Percentiles rank a stretch among this genome's conserved stretches.
These are phyloP conservation scores for Lentinula aciculospora DNA, from an alignment of 768 basidiomycete species.

Conservation along the genomic window DNA sequence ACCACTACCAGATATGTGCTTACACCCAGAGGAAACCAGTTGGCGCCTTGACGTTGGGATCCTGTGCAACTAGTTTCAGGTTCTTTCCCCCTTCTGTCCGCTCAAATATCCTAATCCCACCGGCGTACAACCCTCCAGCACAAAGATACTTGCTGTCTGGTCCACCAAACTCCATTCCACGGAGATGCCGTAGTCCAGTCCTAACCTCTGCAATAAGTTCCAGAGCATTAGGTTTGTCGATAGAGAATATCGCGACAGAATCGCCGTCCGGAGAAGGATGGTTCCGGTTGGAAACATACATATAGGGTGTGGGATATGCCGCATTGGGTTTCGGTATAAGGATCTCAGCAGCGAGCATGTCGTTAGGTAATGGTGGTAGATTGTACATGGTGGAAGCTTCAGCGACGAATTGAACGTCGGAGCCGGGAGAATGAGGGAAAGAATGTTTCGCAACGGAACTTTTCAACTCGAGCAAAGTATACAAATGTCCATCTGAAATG, in stretches of 20 bases:
- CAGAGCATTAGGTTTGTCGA: slow-evolving; percentile 37
- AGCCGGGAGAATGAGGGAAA: slow-evolving; percentile 34
- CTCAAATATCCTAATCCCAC: slow-evolving; percentile 70
- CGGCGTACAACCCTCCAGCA: slow-evolving; percentile 57
- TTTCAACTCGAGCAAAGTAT: slow-evolving; percentile 63
- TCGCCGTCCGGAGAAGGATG: slow-evolving; percentile 68
- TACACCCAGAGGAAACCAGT: slow-evolving; percentile 56
- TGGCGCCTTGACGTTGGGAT: slow-evolving; percentile 36
- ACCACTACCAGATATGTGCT: not conserved
- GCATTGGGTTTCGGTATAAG: slow-evolving; percentile 50
- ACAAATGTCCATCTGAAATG: slow-evolving; percentile 51
- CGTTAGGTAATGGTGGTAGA: slow-evolving; percentile 34
- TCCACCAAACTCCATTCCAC: slow-evolving; percentile 67
- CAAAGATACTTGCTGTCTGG: slow-evolving; percentile 55
- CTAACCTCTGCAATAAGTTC: slow-evolving; percentile 56
- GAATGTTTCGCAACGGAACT: slow-evolving; percentile 52
- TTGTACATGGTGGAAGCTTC: slow-evolving; percentile 44
- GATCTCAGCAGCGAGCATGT: slow-evolving; percentile 67
- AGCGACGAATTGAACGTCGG: slow-evolving; percentile 34
- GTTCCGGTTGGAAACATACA: slow-evolving; percentile 75
- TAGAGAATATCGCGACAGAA: slow-evolving; percentile 63
- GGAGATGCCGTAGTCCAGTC: slow-evolving; percentile 64
- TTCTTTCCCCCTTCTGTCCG: slow-evolving; percentile 52
- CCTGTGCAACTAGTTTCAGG: slow-evolving; percentile 46
- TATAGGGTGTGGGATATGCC: slow-evolving; percentile 47